These are phyloP conservation scores for Drechslerella stenobrocha DNA, from an alignment of 2,329 filamentous ascomycete genomes.

Conservation along the genomic window DNA sequence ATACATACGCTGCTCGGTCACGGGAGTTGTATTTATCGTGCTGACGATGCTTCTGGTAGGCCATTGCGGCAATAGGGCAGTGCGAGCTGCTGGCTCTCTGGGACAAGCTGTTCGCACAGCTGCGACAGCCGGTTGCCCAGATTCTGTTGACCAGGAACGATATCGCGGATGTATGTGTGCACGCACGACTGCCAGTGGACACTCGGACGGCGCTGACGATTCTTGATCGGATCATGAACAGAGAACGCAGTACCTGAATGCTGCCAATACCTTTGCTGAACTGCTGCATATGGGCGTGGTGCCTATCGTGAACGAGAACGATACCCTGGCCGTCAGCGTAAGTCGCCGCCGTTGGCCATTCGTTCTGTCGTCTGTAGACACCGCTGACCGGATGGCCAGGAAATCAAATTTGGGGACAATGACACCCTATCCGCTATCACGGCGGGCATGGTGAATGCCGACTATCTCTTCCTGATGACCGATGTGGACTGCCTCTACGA, in stretches of 20 bases:
- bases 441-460: constrained; percentile 93
- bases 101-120: constrained; percentile 87
- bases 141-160: constrained; percentile 93
- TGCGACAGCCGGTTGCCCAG: constrained; percentile 88
- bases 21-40: neutral
- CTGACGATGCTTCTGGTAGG: constrained; percentile 58
- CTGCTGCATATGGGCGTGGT: constrained; percentile 93
- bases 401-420: constrained; percentile 99
- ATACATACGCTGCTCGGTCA: constrained; percentile 48
- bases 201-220: constrained; percentile 51
- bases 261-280: constrained; percentile 90
- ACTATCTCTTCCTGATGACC: constrained; percentile 97
- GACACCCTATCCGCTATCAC: constrained; percentile 96
- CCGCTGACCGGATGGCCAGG: constrained; percentile 55
- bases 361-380: neutral
- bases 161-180: constrained; percentile 76
- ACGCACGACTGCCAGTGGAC: constrained; percentile 4
- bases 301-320: constrained; percentile 98
- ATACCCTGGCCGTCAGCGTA: constrained; percentile 85
- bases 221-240: constrained; percentile 57
- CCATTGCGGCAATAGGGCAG: constrained; percentile 92
- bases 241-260: constrained; percentile 92
- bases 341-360: constrained; percentile 35
- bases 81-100: constrained; percentile 92
- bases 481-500: constrained; percentile 98